Conservation (phyloP, 2,329 filamentous ascomycete species). For the Venturia effusa region DNA sequence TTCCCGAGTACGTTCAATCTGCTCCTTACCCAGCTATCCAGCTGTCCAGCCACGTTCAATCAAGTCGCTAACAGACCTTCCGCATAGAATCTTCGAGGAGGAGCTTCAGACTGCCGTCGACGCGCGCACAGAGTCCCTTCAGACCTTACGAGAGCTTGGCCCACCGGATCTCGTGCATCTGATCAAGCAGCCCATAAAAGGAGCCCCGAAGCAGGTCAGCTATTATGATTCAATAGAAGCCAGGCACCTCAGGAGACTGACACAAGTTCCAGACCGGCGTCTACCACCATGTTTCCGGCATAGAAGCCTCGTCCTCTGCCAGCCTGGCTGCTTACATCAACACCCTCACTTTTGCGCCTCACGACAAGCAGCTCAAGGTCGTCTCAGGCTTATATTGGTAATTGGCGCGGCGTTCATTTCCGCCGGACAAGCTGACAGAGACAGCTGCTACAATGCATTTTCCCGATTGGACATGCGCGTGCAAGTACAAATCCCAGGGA, state of each 20-base stretch:
- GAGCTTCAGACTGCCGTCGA: constrained; percentile 85
- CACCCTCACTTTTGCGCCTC: constrained; percentile 82
- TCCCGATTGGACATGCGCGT: constrained; percentile 97
- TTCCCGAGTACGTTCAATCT: constrained; percentile 29
- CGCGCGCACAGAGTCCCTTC: constrained; percentile 79
- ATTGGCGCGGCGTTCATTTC: constrained; percentile 17
- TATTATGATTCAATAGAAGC: neutral
- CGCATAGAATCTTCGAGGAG: constrained; percentile 77
- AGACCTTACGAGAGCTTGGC: constrained; percentile 79
- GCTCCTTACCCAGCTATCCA: neutral
- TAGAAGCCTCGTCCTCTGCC: constrained; percentile 94
- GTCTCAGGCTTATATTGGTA: constrained; percentile 92
- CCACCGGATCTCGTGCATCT: constrained; percentile 94
- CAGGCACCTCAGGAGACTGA: neutral
- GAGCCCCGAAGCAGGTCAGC: constrained; percentile 44
- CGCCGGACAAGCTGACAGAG: constrained; percentile 20
- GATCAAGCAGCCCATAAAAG: constrained; percentile 60
- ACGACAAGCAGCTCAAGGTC: constrained; percentile 78
- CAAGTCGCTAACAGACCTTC: neutral
- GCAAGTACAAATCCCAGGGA: constrained; percentile 92
- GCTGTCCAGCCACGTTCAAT: neutral
- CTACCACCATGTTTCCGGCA: constrained; percentile 95
- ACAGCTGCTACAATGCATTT: constrained; percentile 94
- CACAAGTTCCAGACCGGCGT: constrained; percentile 57
- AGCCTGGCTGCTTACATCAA: constrained; percentile 98